Percentiles rank a stretch among this genome's conserved stretches.
These are phyloP conservation scores for Starmerella geochares DNA, from an alignment of 805 yeast genomes.

Conservation along the genomic window DNA sequence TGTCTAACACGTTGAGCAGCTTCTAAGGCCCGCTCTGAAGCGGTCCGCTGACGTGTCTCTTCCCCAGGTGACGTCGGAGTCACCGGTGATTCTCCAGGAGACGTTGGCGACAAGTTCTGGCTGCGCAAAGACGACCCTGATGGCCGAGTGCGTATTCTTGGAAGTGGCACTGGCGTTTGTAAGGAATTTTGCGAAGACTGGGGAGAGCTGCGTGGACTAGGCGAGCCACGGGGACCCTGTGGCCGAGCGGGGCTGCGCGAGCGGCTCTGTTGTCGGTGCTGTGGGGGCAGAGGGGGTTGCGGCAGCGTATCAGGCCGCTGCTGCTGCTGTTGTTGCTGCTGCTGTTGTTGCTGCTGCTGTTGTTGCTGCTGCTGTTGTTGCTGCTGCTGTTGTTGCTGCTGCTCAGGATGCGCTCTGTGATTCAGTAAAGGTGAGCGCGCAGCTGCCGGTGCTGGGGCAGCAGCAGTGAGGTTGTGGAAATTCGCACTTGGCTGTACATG, in stretches of 20 bases:
- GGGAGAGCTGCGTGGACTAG: background rate
- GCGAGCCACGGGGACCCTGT: too few species aligned
- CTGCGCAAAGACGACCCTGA: slow-evolving; percentile 5
- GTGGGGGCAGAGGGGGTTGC: background rate
- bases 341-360: background rate
- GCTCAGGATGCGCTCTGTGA: slow-evolving; percentile 9
- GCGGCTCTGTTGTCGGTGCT: background rate
- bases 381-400: background rate
- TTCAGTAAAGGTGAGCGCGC: slow-evolving; percentile 13
- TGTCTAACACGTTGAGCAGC: slow-evolving; percentile 16
- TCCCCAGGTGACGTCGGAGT: slow-evolving; percentile 9
- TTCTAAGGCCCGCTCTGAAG: slow-evolving; percentile 19
- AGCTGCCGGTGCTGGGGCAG: slow-evolving; percentile 12
- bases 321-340: background rate
- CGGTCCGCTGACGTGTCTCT: slow-evolving; percentile 10
- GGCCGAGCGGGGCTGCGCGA: background rate
- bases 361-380: background rate
- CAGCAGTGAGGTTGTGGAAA: slow-evolving; percentile 5
- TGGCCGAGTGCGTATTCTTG: background rate
- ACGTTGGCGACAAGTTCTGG: slow-evolving; percentile 1
- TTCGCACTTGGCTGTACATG: background rate
- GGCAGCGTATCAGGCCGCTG: background rate
- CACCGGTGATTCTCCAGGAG: background rate
- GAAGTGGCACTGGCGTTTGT: background rate
- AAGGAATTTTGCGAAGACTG: background rate